A percentile compares a stretch with the other conserved stretches of the same genome.
phyloP scores from a whole-genome alignment of 176 grass and related monocot species.

The Avena insularis region DNA sequence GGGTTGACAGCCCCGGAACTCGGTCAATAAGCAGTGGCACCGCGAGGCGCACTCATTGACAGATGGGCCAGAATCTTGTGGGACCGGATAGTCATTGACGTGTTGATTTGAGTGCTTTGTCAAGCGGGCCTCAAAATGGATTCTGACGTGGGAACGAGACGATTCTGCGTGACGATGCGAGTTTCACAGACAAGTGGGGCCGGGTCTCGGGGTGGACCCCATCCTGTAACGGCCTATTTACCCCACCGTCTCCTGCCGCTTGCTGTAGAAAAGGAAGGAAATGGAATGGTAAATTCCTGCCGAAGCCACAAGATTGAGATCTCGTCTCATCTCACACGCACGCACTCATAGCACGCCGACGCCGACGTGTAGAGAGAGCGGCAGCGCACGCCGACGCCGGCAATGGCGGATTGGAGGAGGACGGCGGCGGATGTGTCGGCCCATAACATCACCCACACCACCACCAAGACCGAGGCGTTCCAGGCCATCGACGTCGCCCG shows the following conservation, averaged over 20 bases:
- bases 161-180: background rate
- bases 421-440: background rate
- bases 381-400: background rate
- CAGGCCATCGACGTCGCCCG: background rate
- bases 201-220: background rate
- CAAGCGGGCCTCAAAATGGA: background rate
- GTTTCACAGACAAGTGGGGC: background rate
- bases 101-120: too few species aligned
- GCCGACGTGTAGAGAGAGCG: background rate
- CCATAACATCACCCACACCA: too few species aligned
- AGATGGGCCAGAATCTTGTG: background rate
- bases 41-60: background rate
- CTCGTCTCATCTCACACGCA: too few species aligned
- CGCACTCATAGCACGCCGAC: too few species aligned
- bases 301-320: background rate
- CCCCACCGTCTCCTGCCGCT: background rate
- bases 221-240: background rate
- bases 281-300: too few species aligned
- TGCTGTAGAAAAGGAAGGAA: background rate
- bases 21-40: too few species aligned
- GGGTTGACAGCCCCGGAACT: background rate
- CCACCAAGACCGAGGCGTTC: background rate
- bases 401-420: background rate
- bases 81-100: rapidly evolving
- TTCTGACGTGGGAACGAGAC: background rate